Base-by-base conservation (phyloP, 345 rosid genomes). In the Sonneratia alba region DNA sequence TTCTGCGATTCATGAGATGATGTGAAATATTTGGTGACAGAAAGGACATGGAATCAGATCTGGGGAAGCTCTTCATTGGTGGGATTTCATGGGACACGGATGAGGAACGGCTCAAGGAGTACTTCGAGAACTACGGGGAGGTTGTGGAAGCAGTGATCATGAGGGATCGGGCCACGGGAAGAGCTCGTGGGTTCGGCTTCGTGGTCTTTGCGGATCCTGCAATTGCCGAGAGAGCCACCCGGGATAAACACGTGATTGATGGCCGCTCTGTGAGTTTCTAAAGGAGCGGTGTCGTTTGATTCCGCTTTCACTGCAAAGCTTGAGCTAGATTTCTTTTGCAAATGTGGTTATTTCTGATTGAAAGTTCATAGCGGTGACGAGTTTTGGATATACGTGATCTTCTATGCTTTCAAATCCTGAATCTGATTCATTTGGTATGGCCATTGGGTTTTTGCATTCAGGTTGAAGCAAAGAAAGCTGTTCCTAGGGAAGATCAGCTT, bases 401-500 rank as follows among this genome's bases (percentile, higher is more conserved):
- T 59, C 1, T 59, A 19, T n/a, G 11, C 36, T 59, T 59, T 24
- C 36, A 22, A n/a, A 8, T 22, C 1, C 11, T 18, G 64, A 59
- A 22, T 59, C 7, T 59, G 64, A 22, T 59, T 59, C 64, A 7
- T 6, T 48, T 51, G 51, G 51, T 70, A 77, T 64, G 71, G 71
- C 68, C 19, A 66, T 72, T 75, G 45, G 61, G 45, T 38, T 72
- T 70, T 43, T 36, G 71, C 62, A 76, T 84, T 76, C 86, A 91
- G 98, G 98, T 93, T 36, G 98, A 93, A 80, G 98, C 98, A 56
- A 93, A 93, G 87, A 93, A 91, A 82, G 97, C 97, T 49, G 96
- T 92, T 48, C 96, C 96, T 36, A 73, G 97, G 70, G 97, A 92
- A 75, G 97, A 89, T 81, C 96, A 88, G 68, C 87, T 88, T 75